A percentile compares a stretch with the other conserved stretches of the same genome.
These are phyloP conservation scores for Haplosporangium sp. DNA, from an alignment of 371 early-diverging fungal genomes.

Conservation along the genomic window DNA sequence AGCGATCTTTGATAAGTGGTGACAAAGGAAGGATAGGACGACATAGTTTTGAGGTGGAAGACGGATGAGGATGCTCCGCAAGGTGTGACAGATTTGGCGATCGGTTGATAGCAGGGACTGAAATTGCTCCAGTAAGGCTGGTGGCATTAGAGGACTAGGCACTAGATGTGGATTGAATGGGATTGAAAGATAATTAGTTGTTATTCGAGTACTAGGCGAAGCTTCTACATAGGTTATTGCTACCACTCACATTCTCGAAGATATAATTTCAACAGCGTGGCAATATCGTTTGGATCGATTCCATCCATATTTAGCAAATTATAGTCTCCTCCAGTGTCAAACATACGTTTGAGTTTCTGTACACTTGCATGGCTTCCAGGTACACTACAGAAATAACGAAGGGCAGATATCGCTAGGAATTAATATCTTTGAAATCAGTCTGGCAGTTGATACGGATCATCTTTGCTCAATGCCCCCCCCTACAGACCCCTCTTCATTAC, in stretches of 20 bases:
- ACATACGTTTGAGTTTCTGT: conserved; percentile 45
- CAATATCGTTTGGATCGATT: conserved; percentile 52
- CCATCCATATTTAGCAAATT: conserved; percentile 40
- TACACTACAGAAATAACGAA: conserved; percentile 9
- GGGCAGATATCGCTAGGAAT: too few relatives aligned
- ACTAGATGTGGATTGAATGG: conserved; percentile 12
- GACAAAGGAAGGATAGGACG: conserved; percentile 41
- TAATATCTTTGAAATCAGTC: too few relatives aligned
- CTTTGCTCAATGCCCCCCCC: too few relatives aligned
- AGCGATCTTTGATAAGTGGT: conserved; percentile 52
- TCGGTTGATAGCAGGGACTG: conserved; percentile 49
- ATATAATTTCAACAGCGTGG: conserved; percentile 53
- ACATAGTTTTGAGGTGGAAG: conserved; percentile 43
- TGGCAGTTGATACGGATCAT: too few relatives aligned
- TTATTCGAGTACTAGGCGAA: neutral
- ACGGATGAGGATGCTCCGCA: conserved; percentile 40
- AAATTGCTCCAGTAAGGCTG: conserved; percentile 36
- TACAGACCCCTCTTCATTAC: neutral
- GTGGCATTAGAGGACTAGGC: conserved; percentile 36
- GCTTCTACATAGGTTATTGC: too few relatives aligned
- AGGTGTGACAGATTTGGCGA: conserved; percentile 45
- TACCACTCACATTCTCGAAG: conserved; percentile 48
- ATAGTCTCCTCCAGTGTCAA: conserved; percentile 51
- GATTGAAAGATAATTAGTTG: neutral
- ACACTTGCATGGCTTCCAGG: conserved; percentile 55